Conservation (phyloP, 345 rosid genomes). For the Corymbia maculata region DNA sequence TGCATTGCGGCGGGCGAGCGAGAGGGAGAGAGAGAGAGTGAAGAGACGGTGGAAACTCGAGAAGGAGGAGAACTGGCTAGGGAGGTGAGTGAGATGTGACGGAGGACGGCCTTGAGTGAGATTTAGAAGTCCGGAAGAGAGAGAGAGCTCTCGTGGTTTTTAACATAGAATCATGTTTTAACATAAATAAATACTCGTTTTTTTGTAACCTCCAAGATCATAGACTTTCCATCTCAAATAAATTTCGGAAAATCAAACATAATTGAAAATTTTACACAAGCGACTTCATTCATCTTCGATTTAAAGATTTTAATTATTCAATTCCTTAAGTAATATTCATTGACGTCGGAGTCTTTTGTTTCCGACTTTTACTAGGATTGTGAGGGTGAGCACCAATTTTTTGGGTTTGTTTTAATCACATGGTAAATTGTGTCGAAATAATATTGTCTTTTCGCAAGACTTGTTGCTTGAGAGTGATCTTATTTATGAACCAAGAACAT, state of each 20-base stretch:
- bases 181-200: accelerated
- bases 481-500: not conserved
- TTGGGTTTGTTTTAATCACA: not conserved
- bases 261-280: not conserved
- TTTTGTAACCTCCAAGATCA: not conserved
- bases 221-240: not conserved
- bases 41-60: not conserved
- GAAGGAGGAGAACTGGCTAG: not conserved
- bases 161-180: not conserved
- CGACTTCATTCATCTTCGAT: accelerated
- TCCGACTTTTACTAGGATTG: accelerated
- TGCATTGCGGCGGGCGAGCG: not conserved
- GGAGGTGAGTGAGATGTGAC: not conserved
- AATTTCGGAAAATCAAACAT: not conserved
- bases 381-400: not conserved
- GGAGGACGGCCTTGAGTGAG: not conserved
- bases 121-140: not conserved
- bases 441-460: not conserved
- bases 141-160: not conserved
- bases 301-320: not conserved
- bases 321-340: accelerated
- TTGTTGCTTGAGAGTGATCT: not conserved
- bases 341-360: not conserved
- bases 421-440: not conserved
- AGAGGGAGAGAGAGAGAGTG: not conserved